Evolutionary conservation across 768 basidiomycete genomes (phyloP), one percentile per base, ranked within the genome.

Genomic region (Podaxis pistillaris): DNA sequence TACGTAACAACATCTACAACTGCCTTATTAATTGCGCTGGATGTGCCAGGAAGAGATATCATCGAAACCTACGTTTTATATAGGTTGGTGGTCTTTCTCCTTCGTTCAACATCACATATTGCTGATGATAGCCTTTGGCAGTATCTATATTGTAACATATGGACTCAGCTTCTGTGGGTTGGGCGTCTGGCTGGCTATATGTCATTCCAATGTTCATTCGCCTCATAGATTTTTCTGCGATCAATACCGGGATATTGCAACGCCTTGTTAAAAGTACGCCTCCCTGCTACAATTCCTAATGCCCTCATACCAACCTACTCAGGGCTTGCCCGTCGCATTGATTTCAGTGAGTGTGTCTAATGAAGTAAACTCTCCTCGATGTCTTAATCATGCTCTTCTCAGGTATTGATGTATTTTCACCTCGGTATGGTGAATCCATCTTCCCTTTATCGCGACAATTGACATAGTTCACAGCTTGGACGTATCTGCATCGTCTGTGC

Each of bases 331-430:
- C 79, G 81, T 26, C 83, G 91, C 26, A 79, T 93, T 40, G 90
- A 93, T 73, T 91, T 91, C 74, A 90, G 88, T 90, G 65, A 60
- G 87, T 79, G 13, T 26, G 19, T 26, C 37, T 17, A 33, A 33
- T 46, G 7, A 56, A 12, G 40, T 5, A 19, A 5, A 33, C 28
- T 37, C 38, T 7, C 13, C 4, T 54, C 28, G 19, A 26, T 33
- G 13, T 17, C 7, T 61, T 54, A 9, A 57, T 56, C 50, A 50
- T 40, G 22, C 56, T 36, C 9, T 28, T 46, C 46, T 17, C 37
- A 91, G 89, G 89, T 71, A 82, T 93, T 64, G 91, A 93, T 70
- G 82, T 93, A 55, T 93, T 93, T 71, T 91, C 90, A 15, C 91
- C 91, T 22, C 79, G 83, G 89, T 86, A 74, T 54, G 33, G 1